Evolutionary conservation across 495 filamentous ascomycete species (phyloP).

Genomic region (Letharia columbiana): DNA sequence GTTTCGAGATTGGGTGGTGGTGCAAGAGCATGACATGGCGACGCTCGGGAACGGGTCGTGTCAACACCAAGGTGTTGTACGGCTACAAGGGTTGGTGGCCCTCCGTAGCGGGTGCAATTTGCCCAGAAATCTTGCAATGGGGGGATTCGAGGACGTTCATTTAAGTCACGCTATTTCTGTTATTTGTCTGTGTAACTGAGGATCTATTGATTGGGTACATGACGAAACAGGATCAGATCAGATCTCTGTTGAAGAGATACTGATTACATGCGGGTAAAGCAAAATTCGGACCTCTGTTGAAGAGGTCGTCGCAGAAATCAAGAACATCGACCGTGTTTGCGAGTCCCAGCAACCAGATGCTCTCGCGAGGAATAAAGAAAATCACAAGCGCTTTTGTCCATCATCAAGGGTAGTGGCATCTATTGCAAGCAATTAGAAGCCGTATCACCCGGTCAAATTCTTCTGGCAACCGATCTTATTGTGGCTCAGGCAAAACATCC

Average conservation of each 20-base stretch:
- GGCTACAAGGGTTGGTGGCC: background rate
- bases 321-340: background rate
- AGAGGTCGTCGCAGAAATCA: background rate
- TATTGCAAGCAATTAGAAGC: background rate
- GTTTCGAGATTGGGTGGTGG: background rate
- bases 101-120: background rate
- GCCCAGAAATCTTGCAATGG: background rate
- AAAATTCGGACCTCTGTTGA: background rate
- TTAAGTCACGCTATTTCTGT: background rate
- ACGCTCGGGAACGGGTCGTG: background rate
- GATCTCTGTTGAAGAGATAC: conserved; percentile 2
- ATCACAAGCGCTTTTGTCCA: background rate
- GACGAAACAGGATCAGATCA: background rate
- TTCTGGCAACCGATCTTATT: background rate
- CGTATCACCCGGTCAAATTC: background rate
- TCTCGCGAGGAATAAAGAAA: background rate
- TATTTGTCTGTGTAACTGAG: background rate
- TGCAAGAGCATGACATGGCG: background rate
- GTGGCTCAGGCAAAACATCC: background rate
- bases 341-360: background rate
- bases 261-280: background rate
- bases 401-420: background rate
- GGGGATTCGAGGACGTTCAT: background rate
- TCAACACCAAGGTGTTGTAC: background rate
- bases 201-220: background rate